Evolutionary conservation across 192 early-diverging fungal genomes (phyloP), one percentile per base, ranked within the genome.

Genomic region (Pecoramyces ruminantium): DNA sequence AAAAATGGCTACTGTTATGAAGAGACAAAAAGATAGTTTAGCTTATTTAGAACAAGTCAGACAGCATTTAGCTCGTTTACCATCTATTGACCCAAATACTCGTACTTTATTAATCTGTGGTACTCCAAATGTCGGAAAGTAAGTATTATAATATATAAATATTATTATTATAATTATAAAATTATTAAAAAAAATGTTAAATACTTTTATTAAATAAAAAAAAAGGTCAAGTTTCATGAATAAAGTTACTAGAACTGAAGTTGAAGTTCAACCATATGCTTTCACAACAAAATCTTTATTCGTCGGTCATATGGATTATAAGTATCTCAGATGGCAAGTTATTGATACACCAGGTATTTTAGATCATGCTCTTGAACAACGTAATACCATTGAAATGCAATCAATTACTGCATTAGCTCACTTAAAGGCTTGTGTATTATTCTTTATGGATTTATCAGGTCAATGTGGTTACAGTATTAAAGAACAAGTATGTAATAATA

Each of bases 341-440:
- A 98, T 99, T 80, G 98, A 99, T 86, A 99, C 98, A 77, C 98
- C 98, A 38, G 98, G 98, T 80, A 98, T 99, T 85, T 90, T 99
- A 78, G 98, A 99, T 88, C 98, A 98, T 85, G 96, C 98, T 29
- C 90, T 99, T 79, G 98, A 99, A 88, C 92, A 99, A 84, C 92
- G 96, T 83, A 99, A 99, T 88, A 98, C 97, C 38, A 99, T 99
- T 83, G 98, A 99, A 88, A 99, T 99, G 98, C 98, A 99, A 89
- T 98, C 96, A 79, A 96, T 99, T 84, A 99, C 98, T 14, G 98
- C 98, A 34, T 88, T 99, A 78, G 98, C 98, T 15, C 98, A 99
- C 85, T 86, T 99, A 87, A 92, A 97, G 81, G 93, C 96, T 21
- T 95, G 95, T 77, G 92, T 99, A 81, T 84, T 99, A 84, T 99